Conservation (phyloP, 371 early-diverging fungal genomes). For the Massospora cicadina region DNA sequence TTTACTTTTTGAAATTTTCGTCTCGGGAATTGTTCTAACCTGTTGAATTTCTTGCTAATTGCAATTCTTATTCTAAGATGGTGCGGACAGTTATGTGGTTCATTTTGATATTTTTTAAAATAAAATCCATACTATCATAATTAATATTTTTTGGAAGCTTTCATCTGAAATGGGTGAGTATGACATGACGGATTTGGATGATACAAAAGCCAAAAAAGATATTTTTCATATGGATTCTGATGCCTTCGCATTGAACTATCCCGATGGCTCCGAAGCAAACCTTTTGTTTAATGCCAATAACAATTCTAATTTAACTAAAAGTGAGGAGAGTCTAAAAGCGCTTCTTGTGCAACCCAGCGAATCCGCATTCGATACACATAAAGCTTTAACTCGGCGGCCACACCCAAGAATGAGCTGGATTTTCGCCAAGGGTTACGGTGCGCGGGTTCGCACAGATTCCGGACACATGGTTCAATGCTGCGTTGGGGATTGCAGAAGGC, state of each 20-base stretch:
- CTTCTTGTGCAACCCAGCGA: not conserved
- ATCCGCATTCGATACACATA: not conserved
- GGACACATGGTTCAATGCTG: not conserved
- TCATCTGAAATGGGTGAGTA: not conserved
- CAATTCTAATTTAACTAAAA: not conserved
- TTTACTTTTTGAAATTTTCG: too few species aligned
- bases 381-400: not conserved
- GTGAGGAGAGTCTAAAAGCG: not conserved
- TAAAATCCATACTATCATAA: too few species aligned
- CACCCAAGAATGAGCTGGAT: not conserved
- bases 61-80: too few species aligned
- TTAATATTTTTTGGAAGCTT: too few species aligned
- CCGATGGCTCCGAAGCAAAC: not conserved
- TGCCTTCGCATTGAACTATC: not conserved
- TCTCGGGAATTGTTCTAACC: too few species aligned
- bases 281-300: not conserved
- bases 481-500: not conserved
- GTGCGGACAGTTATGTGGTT: too few species aligned
- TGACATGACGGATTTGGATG: not conserved
- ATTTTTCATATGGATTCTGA: not conserved
- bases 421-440: not conserved
- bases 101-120: too few species aligned
- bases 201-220: not conserved
- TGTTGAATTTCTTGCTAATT: too few species aligned
- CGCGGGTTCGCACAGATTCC: not conserved